Conservation (phyloP, 2,329 filamentous ascomycete species). For the Cadophora luteo-olivacea region DNA sequence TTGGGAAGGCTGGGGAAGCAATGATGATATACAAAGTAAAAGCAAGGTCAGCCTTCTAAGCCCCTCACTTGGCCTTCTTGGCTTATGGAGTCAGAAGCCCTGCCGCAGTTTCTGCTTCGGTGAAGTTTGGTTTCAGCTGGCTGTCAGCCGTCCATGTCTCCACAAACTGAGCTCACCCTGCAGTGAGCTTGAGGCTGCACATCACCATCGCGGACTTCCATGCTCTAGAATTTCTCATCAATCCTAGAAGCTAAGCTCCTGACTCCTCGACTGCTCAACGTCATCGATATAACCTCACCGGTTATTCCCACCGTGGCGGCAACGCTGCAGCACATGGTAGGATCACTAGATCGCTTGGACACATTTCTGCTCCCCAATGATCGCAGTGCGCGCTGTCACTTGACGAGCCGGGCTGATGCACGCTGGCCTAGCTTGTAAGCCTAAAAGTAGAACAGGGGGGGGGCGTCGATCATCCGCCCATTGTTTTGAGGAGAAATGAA, state of each 20-base stretch:
- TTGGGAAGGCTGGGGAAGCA: slow-evolving; percentile 8
- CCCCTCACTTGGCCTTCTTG: slow-evolving; percentile 18
- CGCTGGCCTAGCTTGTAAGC: slow-evolving; percentile 3
- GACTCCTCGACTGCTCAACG: not conserved
- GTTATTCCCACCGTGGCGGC: slow-evolving; percentile 6
- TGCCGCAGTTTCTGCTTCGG: slow-evolving; percentile 1
- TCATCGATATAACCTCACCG: slow-evolving; percentile 14
- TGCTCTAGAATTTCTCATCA: not conserved
- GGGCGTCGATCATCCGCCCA: slow-evolving; percentile 40
- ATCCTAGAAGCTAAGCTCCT: not conserved
- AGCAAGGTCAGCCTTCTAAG: slow-evolving; percentile 18
- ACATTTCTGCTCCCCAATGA: not conserved
- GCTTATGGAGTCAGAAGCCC: slow-evolving; percentile 15
- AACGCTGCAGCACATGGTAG: slow-evolving; percentile 14
- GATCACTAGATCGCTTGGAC: slow-evolving; percentile 18
- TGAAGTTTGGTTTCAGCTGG: slow-evolving; percentile 20
- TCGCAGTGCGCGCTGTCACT: slow-evolving; percentile 4
- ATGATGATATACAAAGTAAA: slow-evolving; percentile 17
- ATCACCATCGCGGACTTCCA: slow-evolving; percentile 6
- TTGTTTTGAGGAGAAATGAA: not conserved
- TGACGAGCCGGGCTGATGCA: slow-evolving; percentile 16
- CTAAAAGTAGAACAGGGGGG: not conserved
- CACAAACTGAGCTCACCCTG: slow-evolving; percentile 15
- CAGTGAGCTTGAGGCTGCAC: slow-evolving; percentile 10
- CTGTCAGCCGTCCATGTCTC: slow-evolving; percentile 6